A percentile compares a stretch with the other conserved stretches of the same genome.
Conservation (phyloP, 2,329 filamentous ascomycete genomes). For the Diaporthe sp. region DNA sequence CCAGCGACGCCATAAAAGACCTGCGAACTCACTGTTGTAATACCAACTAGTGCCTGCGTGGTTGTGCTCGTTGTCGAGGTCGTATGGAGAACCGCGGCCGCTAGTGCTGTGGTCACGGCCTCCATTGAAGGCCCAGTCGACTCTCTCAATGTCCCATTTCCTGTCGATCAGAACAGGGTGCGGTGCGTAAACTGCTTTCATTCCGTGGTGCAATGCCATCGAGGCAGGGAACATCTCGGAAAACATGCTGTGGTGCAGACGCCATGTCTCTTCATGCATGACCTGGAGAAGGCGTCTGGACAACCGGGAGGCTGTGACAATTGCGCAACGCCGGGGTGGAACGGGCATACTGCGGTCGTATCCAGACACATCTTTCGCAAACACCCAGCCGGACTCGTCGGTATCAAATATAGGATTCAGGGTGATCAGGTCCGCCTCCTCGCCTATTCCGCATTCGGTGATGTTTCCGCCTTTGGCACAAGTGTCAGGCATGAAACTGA, state of each 20-base stretch:
- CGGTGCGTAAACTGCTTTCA: conserved; percentile 84
- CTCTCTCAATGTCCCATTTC: conserved; percentile 76
- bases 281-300: conserved; percentile 75
- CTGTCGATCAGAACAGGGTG: conserved; percentile 87
- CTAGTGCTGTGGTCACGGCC: conserved; percentile 76
- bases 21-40: conserved; percentile 83
- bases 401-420: conserved; percentile 84
- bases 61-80: conserved; percentile 81
- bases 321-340: conserved; percentile 77
- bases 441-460: conserved; percentile 74
- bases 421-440: conserved; percentile 82
- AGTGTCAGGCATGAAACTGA: conserved; percentile 66
- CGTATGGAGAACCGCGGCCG: conserved; percentile 76
- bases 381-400: conserved; percentile 79
- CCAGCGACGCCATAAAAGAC: conserved; percentile 85
- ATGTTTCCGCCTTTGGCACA: conserved; percentile 67
- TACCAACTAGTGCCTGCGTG: conserved; percentile 88
- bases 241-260: conserved; percentile 79
- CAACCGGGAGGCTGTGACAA: conserved; percentile 79
- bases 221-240: conserved; percentile 84
- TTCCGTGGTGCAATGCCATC: conserved; percentile 79
- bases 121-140: conserved; percentile 84
- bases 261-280: conserved; percentile 82
- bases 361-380: conserved; percentile 77
- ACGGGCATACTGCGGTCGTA: conserved; percentile 67